Base-by-base conservation (phyloP, 164 flowering plant species). In the Stephania japonica region DNA sequence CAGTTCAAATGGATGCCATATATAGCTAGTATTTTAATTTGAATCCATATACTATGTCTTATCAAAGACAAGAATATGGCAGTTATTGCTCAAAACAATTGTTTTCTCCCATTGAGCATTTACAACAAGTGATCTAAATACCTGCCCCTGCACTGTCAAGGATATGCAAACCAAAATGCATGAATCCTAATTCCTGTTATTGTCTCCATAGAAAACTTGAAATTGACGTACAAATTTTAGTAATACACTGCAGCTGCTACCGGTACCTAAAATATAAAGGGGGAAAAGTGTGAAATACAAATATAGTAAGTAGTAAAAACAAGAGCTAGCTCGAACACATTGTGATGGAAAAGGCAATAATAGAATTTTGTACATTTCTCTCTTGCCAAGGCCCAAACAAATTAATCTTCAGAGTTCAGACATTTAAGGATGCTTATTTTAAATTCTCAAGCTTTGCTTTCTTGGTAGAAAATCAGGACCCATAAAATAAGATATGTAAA, bases 141-240 rank as follows among this genome's bases (percentile, higher is more conserved):
- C 97, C n/a, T 78, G 87, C n/a, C 14, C 82, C 78, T 16, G 91
- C 94, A 13, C 79, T 84, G 70, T 93, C 99, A n/a, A n/a, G n/a
- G n/a, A n/a, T n/a, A 24, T 97, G 88, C 63, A 96, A 78, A 68
- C 99, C 99, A 65, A 98, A 93, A 82, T 96, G 98, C 98, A 93
- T 93, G 82, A 79, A 96, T 74, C 93, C 98, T 80, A 53, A 96
- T 87, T 14, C 93, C 95, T 21, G 86, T 86, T 72, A 96, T 93
- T 43, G 97, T 89, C 26, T 89, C 97, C 93, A 81, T 87, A 24
- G 85, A 84, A 61, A 93, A 74, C 81, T 89, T 89, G 77, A 96
- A 88, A 82, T 91, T 93, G 0, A 93, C 99, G 81, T 73, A 93
- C 88, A 93, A 78, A 73, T 96, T 98, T 76, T 96, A 98, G 72